Percentiles rank a stretch among this genome's conserved stretches.
These are phyloP conservation scores for Oemleria cerasiformis DNA, from an alignment of 306 rosid genomes.

Conservation along the genomic window DNA sequence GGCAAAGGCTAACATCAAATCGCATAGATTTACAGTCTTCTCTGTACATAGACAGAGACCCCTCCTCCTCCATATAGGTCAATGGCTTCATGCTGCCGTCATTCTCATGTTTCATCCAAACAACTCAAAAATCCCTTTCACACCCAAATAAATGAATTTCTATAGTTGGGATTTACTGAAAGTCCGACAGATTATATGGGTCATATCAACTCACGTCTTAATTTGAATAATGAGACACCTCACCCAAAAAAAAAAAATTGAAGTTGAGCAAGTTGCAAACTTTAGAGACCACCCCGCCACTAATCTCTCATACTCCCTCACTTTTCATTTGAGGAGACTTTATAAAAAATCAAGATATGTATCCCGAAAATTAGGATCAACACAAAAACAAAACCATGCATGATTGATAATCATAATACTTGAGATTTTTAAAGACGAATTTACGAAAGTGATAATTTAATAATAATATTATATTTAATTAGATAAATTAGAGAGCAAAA, in stretches of 20 bases:
- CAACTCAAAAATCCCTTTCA: constrained; percentile 1
- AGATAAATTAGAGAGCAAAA: neutral
- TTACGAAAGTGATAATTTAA: neutral
- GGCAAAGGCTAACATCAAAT: neutral
- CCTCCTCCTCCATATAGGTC: neutral
- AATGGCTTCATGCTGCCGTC: constrained; percentile 6
- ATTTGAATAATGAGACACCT: neutral
- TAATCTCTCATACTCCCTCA: no score
- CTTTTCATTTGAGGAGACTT: no score
- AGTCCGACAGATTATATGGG: neutral
- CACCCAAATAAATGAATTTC: neutral
- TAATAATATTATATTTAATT: neutral
- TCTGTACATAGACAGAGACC: neutral
- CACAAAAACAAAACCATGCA: neutral
- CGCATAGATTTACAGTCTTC: neutral
- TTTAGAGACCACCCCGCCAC: neutral
- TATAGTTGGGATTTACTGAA: neutral
- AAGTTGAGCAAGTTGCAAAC: neutral
- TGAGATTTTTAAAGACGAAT: neutral
- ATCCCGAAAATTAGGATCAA: neutral
- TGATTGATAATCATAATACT: neutral
- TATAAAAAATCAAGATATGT: neutral
- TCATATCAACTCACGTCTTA: no score
- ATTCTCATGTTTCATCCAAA: neutral
- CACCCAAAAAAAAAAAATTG: neutral